Conservation (phyloP, 495 filamentous ascomycete genomes). For the Tricharina praecox region DNA sequence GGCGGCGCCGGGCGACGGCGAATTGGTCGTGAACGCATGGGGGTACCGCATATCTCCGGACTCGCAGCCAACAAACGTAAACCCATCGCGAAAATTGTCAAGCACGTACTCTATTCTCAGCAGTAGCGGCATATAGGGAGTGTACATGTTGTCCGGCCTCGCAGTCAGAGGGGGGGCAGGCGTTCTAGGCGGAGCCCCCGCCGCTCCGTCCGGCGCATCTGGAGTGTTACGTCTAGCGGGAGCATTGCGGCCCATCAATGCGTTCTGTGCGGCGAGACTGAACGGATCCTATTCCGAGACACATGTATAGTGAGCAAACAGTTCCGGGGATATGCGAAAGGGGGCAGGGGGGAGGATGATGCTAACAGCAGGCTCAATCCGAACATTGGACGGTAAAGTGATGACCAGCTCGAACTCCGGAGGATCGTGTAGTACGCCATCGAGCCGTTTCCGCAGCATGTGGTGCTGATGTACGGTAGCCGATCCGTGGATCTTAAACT, state of each 20-base stretch:
- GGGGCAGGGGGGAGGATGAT: no score
- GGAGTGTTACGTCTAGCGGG: constrained; percentile 9
- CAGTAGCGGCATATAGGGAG: constrained; percentile 39
- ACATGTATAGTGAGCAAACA: background rate
- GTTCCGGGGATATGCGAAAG: no score
- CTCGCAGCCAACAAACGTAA: constrained; percentile 77
- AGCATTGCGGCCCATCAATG: constrained; percentile 13
- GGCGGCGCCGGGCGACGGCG: constrained; percentile 54
- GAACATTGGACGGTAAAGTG: constrained; percentile 45
- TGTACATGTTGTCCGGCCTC: constrained; percentile 7
- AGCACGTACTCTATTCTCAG: constrained; percentile 58
- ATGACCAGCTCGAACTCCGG: constrained; percentile 45
- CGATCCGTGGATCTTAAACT: constrained; percentile 43
- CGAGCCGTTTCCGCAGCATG: constrained; percentile 48
- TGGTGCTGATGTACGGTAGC: constrained; percentile 62
- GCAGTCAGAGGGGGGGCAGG: constrained; percentile 22
- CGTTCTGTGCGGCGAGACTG: constrained; percentile 17
- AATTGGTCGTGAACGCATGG: constrained; percentile 77
- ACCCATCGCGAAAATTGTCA: constrained; percentile 58
- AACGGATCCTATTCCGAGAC: constrained; percentile 19
- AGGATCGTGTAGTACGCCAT: constrained; percentile 41
- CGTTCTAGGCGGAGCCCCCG: no score
- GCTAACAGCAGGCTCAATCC: constrained; percentile 43
- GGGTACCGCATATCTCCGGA: constrained; percentile 66
- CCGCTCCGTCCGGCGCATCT: constrained; percentile 24